phyloP scores from a whole-genome alignment of 2,329 filamentous ascomycete genomes.

The Dendrostoma leiphaemia region DNA sequence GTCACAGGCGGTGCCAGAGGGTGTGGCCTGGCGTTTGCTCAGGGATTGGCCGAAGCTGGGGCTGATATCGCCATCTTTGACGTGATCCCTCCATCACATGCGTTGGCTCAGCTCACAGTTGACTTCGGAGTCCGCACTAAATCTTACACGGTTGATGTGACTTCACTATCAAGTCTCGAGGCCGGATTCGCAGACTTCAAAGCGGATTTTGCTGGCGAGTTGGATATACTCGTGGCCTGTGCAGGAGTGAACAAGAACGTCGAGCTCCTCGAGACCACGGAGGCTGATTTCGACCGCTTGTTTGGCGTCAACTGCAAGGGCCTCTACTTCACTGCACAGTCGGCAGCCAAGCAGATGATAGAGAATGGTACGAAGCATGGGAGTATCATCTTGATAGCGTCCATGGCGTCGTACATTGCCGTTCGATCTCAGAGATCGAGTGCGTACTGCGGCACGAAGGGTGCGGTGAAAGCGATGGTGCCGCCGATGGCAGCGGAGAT shows the following conservation, averaged over 20 bases:
- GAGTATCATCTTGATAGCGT: slow-evolving; percentile 52
- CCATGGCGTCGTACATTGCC: slow-evolving; percentile 51
- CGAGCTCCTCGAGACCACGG: slow-evolving; percentile 41
- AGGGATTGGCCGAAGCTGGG: slow-evolving; percentile 43
- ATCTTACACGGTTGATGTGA: slow-evolving; percentile 40
- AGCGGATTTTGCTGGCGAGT: slow-evolving; percentile 29
- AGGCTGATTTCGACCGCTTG: slow-evolving; percentile 39
- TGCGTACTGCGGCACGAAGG: slow-evolving; percentile 47
- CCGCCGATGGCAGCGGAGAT: slow-evolving; percentile 45
- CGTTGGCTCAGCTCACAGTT: slow-evolving; percentile 38
- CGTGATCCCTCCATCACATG: slow-evolving; percentile 36
- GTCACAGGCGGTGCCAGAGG: slow-evolving; percentile 46
- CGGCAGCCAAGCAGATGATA: slow-evolving; percentile 50
- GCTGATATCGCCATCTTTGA: slow-evolving; percentile 47
- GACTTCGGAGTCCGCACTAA: slow-evolving; percentile 39
- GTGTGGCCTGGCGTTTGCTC: slow-evolving; percentile 43
- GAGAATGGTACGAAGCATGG: slow-evolving; percentile 47
- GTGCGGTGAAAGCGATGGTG: slow-evolving; percentile 44
- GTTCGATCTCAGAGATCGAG: slow-evolving; percentile 46
- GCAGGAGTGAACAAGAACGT: slow-evolving; percentile 44
- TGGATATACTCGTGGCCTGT: slow-evolving; percentile 43
- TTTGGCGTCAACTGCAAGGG: slow-evolving; percentile 42
- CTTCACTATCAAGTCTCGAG: slow-evolving; percentile 27
- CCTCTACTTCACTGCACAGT: slow-evolving; percentile 44
- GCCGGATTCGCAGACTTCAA: slow-evolving; percentile 30